Conservation (phyloP, 768 basidiomycete species). For the Leccinum disarticulatum region DNA sequence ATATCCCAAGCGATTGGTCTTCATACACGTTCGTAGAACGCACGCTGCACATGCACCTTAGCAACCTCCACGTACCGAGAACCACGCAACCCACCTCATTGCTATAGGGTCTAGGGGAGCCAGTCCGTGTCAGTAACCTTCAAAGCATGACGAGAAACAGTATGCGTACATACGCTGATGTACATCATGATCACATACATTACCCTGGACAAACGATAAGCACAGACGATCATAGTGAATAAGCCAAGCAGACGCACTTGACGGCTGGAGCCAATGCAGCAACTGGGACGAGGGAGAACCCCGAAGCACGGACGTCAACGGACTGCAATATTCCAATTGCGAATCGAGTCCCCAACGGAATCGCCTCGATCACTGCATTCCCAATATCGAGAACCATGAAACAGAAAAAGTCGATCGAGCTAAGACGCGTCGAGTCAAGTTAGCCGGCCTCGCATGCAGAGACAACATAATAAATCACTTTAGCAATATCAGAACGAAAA, state of each 20-base stretch:
- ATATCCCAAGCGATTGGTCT: constrained; percentile 86
- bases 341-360: constrained; percentile 72
- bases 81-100: constrained; percentile 53
- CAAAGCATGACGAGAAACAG: background rate
- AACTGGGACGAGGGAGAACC: constrained; percentile 77
- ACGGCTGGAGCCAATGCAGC: constrained; percentile 83
- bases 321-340: constrained; percentile 78
- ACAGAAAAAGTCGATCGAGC: constrained; percentile 82
- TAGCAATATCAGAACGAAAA: constrained; percentile 63
- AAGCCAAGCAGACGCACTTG: constrained; percentile 51
- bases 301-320: constrained; percentile 79
- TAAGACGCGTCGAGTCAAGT: constrained; percentile 27
- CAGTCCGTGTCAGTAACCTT: constrained; percentile 5
- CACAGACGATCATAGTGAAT: background rate
- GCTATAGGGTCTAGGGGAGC: constrained; percentile 66
- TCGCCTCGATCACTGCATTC: constrained; percentile 60
- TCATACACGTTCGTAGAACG: constrained; percentile 95
- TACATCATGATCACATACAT: constrained; percentile 95
- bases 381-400: constrained; percentile 90
- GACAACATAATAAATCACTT: constrained; percentile 46
- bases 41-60: constrained; percentile 48
- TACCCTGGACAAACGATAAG: constrained; percentile 47
- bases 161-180: constrained; percentile 69
- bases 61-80: background rate
- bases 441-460: background rate